Conservation (phyloP, 225 moss, liverwort and hornwort genomes). For the Anthoceros angustus region DNA sequence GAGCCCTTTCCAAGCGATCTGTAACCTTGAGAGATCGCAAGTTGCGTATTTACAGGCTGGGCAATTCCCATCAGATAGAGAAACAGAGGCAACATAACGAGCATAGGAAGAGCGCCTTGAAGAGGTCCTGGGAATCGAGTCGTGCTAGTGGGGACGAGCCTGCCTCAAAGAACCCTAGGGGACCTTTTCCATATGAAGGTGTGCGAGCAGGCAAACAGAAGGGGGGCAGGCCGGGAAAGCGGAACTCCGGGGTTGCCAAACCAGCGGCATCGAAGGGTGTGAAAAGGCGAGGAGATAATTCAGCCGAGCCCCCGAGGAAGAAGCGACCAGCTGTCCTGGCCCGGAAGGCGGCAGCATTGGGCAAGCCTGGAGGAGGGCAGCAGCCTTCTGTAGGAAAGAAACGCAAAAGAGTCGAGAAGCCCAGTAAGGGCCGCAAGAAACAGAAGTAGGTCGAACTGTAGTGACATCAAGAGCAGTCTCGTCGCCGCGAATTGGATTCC, state of each 20-base stretch:
- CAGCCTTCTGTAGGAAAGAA: background rate
- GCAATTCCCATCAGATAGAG: constrained; percentile 9
- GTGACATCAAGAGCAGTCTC: too few species aligned
- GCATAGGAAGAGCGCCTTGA: constrained; percentile 7
- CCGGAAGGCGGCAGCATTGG: background rate
- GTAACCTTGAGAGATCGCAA: constrained; percentile 47
- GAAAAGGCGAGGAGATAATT: background rate
- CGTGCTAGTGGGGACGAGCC: constrained; percentile 17
- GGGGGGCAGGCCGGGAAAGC: constrained; percentile 58
- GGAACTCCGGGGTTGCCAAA: constrained; percentile 16
- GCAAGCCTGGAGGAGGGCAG: background rate
- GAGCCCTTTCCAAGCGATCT: constrained; percentile 43
- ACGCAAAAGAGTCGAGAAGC: background rate
- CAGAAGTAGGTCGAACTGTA: background rate
- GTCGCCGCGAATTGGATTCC: too few species aligned
- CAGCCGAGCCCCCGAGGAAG: background rate
- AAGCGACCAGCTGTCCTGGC: background rate
- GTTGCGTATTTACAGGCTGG: constrained; percentile 63
- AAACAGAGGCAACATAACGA: constrained; percentile 18
- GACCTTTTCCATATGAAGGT: constrained; percentile 69
- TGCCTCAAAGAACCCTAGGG: constrained; percentile 19
- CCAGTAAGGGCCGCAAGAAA: background rate
- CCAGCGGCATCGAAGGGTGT: background rate
- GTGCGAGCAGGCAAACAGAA: constrained; percentile 39
- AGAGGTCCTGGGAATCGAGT: constrained; percentile 9